Conservation (phyloP, 1,139 yeast genomes). For the Magnusiomyces paraingens region DNA sequence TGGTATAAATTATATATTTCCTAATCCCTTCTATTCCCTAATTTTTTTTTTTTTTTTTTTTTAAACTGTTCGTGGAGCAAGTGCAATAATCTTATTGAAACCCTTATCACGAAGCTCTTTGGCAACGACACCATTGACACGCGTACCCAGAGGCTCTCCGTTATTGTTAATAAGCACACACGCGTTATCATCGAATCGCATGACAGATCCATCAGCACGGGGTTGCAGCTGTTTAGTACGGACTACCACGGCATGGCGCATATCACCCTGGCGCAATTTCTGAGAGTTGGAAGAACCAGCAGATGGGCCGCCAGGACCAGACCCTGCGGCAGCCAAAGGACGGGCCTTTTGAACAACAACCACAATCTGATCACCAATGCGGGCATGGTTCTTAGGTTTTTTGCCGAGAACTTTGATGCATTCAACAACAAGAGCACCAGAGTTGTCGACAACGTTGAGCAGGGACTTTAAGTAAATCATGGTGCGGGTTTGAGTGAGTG, state of each 20-base stretch:
- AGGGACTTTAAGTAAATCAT: conserved; percentile 90
- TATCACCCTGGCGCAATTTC: conserved; percentile 90
- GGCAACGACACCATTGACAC: conserved; percentile 88
- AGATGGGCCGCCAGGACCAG: conserved; percentile 32
- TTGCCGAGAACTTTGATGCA: conserved; percentile 93
- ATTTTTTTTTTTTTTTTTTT: background rate
- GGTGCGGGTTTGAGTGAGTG: conserved; percentile 2
- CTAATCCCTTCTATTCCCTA: background rate
- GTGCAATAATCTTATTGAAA: conserved; percentile 77
- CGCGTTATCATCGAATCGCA: conserved; percentile 93
- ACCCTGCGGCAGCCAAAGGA: conserved; percentile 54
- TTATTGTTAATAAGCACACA: conserved; percentile 89
- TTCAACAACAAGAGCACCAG: conserved; percentile 93
- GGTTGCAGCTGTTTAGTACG: conserved; percentile 83
- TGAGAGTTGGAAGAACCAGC: conserved; percentile 37
- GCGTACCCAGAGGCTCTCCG: conserved; percentile 91
- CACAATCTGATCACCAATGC: conserved; percentile 75
- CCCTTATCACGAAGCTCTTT: conserved; percentile 82
- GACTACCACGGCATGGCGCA: conserved; percentile 91
- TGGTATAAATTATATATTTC: background rate
- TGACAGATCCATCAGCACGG: conserved; percentile 81
- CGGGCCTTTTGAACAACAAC: conserved; percentile 92
- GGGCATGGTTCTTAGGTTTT: conserved; percentile 75
- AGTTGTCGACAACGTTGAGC: conserved; percentile 85
- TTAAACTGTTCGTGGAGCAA: conserved; percentile 82